phyloP scores from a whole-genome alignment of 208 protist species.

The Phytomonas sp. region DNA sequence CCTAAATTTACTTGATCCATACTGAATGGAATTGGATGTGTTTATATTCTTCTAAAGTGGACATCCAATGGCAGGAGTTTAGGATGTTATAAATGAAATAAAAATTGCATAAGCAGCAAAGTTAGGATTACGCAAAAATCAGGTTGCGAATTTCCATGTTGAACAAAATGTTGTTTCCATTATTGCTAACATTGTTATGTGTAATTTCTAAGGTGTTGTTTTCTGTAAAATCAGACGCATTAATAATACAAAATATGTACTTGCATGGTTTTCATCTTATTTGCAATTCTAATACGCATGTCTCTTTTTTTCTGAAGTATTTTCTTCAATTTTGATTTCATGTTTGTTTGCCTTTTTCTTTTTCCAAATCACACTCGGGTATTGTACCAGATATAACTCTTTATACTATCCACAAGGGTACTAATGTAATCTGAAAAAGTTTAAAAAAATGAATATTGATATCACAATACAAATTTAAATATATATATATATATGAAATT shows the following conservation, averaged over 20 bases:
- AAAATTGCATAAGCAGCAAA: not conserved
- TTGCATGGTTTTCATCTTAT: not conserved
- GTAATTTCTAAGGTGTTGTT: not conserved
- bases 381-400: not conserved
- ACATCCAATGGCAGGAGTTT: not conserved
- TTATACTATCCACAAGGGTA: not conserved
- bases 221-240: not conserved
- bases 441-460: not conserved
- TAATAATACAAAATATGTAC: conserved; percentile 5
- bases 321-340: conserved; percentile 4
- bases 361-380: not conserved
- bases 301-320: conserved; percentile 4
- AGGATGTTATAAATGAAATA: not conserved
- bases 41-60: not conserved
- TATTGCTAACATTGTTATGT: not conserved
- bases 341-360: conserved; percentile 5
- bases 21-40: not conserved
- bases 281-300: conserved; percentile 6
- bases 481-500: not conserved
- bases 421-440: not conserved
- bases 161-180: not conserved
- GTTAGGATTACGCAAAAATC: not conserved
- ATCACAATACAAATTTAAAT: not conserved
- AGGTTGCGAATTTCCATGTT: conserved; percentile 3
- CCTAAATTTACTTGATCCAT: no score